phyloP scores from a whole-genome alignment of 148 eudicot genomes.

The Drosera capensis region DNA sequence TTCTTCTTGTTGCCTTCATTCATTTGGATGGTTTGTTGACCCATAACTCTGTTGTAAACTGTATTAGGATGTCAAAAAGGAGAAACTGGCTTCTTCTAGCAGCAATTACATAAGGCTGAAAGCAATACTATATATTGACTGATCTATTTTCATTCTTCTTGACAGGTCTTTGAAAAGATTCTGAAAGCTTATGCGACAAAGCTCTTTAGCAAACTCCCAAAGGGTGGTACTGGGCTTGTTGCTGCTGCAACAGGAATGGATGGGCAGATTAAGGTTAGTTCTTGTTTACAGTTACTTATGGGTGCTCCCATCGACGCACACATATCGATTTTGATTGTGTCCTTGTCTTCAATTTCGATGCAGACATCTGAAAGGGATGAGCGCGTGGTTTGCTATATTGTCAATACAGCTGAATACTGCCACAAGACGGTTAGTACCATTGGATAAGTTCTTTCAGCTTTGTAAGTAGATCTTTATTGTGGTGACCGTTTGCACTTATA shows the following conservation, averaged over 20 bases:
- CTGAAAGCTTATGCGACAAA: conserved; percentile 94
- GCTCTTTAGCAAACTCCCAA: conserved; percentile 71
- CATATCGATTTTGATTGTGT: not conserved
- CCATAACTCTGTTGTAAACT: too few species aligned
- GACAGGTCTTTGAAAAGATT: conserved; percentile 76
- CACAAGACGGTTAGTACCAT: conserved; percentile 75
- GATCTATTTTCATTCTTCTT: conserved; percentile 11
- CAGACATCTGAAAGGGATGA: conserved; percentile 98
- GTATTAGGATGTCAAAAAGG: too few species aligned
- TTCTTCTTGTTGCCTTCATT: too few species aligned
- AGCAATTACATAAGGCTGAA: too few species aligned
- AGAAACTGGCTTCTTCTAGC: too few species aligned
- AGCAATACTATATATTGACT: too few species aligned
- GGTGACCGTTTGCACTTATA: too few species aligned
- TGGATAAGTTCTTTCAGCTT: conserved; percentile 3
- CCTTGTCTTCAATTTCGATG: conserved; percentile 5
- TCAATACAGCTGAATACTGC: conserved; percentile 95
- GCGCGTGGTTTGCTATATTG: conserved; percentile 76
- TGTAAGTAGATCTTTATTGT: not conserved
- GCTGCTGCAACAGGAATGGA: conserved; percentile 99
- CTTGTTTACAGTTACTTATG: too few species aligned
- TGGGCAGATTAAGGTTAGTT: conserved; percentile 83
- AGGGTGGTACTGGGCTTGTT: conserved; percentile 87
- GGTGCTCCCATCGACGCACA: too few species aligned
- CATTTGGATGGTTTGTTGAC: too few species aligned